Conservation (phyloP, 345 rosid genomes). For the Populus pruinosa region DNA sequence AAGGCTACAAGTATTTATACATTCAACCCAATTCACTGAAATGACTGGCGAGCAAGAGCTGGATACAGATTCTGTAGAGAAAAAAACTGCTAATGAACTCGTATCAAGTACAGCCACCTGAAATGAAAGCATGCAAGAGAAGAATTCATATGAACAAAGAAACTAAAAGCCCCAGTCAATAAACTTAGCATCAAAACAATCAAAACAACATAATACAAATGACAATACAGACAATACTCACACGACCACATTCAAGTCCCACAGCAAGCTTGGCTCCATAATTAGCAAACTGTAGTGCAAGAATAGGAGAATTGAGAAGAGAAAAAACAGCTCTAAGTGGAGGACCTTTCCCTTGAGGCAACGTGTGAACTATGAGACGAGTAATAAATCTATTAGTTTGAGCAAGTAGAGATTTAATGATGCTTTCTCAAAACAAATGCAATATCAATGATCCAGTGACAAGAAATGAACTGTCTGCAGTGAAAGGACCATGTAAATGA, state of each 20-base stretch:
- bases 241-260: conserved; percentile 23
- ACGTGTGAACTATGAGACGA: conserved; percentile 32
- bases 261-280: conserved; percentile 31
- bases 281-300: conserved; percentile 8
- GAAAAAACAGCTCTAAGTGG: conserved; percentile 17
- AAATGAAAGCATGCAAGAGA: neutral
- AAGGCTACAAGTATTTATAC: conserved; percentile 7
- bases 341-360: conserved; percentile 40
- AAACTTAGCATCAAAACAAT: neutral
- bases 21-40: conserved; percentile 11
- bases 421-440: conserved; percentile 6
- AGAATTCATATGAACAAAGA: conserved; percentile 7
- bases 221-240: conserved; percentile 13
- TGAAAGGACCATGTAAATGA: neutral
- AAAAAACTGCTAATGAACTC: conserved; percentile 22
- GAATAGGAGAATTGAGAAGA: conserved; percentile 21
- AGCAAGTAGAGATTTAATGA: conserved; percentile 1
- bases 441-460: neutral
- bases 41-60: conserved; percentile 19
- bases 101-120: conserved; percentile 28
- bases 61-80: conserved; percentile 17
- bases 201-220: neutral
- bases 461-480: conserved; percentile 1
- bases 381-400: conserved; percentile 4
- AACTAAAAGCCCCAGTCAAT: neutral